These are phyloP conservation scores for Clausena lansium DNA, from an alignment of 345 rosid species.

Conservation along the genomic window DNA sequence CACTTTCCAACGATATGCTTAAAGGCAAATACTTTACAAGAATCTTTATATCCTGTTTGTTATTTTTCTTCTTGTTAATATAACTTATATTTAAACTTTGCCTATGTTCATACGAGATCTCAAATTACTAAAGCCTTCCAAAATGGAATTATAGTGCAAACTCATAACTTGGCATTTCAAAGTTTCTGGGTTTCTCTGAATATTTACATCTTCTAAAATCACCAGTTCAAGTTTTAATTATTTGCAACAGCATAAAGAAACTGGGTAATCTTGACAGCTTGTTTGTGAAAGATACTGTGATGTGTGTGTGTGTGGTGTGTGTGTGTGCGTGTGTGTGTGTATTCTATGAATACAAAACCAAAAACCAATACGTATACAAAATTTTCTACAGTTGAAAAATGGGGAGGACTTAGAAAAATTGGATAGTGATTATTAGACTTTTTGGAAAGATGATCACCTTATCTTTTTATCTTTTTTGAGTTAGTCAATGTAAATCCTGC, in stretches of 20 bases:
- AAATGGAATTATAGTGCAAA: neutral
- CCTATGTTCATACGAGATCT: conserved; percentile 3
- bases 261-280: no score
- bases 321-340: no score
- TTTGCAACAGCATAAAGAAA: no score
- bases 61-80: neutral
- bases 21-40: conserved; percentile 12
- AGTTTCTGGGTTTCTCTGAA: neutral
- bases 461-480: conserved; percentile 18
- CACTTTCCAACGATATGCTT: conserved; percentile 10
- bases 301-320: no score
- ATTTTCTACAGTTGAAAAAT: neutral
- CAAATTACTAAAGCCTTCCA: neutral
- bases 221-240: no score
- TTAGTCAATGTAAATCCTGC: conserved; percentile 21
- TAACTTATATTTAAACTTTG: no score
- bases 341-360: neutral
- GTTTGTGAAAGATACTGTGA: no score
- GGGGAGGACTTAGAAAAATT: neutral
- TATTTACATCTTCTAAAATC: neutral
- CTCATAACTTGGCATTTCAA: neutral
- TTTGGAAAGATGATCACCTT: conserved; percentile 14
- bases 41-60: neutral
- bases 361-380: neutral
- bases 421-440: conserved; percentile 15